Base-by-base conservation (phyloP, 2,329 filamentous ascomycete species). In the Aschersonia sp. region DNA sequence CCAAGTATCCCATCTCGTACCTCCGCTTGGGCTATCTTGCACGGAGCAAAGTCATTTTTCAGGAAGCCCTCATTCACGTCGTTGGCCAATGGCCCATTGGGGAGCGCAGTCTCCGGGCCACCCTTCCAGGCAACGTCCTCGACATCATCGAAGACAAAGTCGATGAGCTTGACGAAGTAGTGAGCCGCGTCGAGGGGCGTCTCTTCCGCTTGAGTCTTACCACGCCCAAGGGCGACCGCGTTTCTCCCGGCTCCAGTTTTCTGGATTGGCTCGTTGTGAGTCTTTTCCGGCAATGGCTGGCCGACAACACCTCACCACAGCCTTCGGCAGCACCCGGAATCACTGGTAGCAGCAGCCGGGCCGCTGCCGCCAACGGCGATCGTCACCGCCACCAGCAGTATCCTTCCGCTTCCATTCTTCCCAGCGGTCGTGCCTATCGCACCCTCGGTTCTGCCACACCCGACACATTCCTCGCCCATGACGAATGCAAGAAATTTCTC, bases 81-180 rank as follows among this genome's bases (percentile, higher is more conserved):
- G 89, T 96, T 0, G 90, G 90, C 4, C 87, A 94, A 62, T 97
- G 90, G 90, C 89, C 90, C 0, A 71, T 78, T 0, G 87, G 84
- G 12, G 78, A 88, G 56, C 78, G 83, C 30, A 86, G 86, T 56
- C 76, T 96, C 37, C 80, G 86, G 49, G 74, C 78, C 51, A 73
- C 83, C 32, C 72, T 94, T 41, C 85, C 89, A 0, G 78, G 83
- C 30, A 63, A 76, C 0, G 87, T 96, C 0, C 71, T 96, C 8
- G 88, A 96, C 55, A 74, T 96, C 37, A 94, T 96, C 52, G 87
- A 95, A 63, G 88, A 96, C 65, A 96, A 96, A 64, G 87, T 92
- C 5, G 87, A 94, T 55, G 89, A 96, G 63, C 72, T 96, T 14
- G 84, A 88, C 53, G 88, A 96, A 57, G 74, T 81, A 6, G 86